Evolutionary conservation across 441 rosid species (phyloP).

Genomic region (Bocquillonia castaneifolia): DNA sequence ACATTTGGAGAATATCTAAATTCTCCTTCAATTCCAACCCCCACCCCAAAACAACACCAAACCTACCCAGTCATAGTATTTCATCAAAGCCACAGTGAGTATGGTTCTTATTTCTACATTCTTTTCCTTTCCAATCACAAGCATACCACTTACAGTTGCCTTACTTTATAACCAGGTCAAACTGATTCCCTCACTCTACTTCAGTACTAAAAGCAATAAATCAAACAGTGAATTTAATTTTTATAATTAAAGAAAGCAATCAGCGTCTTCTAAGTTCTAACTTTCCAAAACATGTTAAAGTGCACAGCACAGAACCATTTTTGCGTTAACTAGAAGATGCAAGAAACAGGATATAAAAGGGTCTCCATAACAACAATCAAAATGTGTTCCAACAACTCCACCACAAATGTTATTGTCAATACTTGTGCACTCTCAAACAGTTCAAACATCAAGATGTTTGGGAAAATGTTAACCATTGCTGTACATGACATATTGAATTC

Average conservation of each 20-base stretch:
- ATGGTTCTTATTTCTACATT: neutral
- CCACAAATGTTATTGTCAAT: neutral
- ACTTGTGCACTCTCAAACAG: neutral
- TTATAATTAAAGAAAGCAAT: neutral
- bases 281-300: neutral
- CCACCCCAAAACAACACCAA: too few relatives aligned
- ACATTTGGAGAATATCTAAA: neutral
- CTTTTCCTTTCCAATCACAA: neutral
- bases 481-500: neutral
- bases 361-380: neutral
- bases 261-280: neutral
- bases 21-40: neutral
- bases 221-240: neutral
- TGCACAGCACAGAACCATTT: neutral
- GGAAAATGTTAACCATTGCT: neutral
- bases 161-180: neutral
- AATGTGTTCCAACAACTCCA: neutral
- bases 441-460: slow-evolving; percentile 2
- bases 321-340: neutral
- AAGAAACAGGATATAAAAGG: neutral
- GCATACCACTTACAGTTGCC: neutral
- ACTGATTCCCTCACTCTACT: neutral
- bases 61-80: too few relatives aligned
- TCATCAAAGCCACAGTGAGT: neutral
- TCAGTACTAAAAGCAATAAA: neutral